Conservation (phyloP, 2,329 filamentous ascomycete species). For the Fusarium dimerum region DNA sequence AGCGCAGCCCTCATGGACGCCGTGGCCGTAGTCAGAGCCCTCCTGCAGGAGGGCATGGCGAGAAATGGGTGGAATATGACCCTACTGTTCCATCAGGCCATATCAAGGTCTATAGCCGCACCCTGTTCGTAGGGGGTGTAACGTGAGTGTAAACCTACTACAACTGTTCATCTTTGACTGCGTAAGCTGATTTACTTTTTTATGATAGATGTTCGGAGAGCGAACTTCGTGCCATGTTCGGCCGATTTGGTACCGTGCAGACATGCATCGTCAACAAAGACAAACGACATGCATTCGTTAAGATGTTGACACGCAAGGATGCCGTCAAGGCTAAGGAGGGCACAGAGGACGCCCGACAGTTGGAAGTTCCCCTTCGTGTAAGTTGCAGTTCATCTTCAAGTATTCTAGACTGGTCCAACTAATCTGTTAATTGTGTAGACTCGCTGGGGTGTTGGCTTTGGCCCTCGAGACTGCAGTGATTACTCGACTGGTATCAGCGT, state of each 20-base stretch:
- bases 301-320: conserved; percentile 90
- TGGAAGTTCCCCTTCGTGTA: conserved; percentile 73
- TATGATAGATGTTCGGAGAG: conserved; percentile 67
- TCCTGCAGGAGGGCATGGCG: conserved; percentile 35
- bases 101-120: conserved; percentile 93
- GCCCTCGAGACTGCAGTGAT: conserved; percentile 94
- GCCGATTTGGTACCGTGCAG: conserved; percentile 82
- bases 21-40: conserved; percentile 66
- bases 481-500: conserved; percentile 90
- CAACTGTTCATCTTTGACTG: background rate
- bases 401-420: conserved; percentile 16
- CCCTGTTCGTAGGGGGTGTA: conserved; percentile 94
- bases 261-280: conserved; percentile 98
- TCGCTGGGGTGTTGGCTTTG: conserved; percentile 96
- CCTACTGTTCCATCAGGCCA: conserved; percentile 68
- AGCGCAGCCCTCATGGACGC: conserved; percentile 78
- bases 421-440: conserved; percentile 56
- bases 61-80: conserved; percentile 82
- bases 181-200: conserved; percentile 29
- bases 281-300: conserved; percentile 97
- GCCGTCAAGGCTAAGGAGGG: conserved; percentile 81
- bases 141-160: conserved; percentile 59
- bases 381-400: conserved; percentile 34
- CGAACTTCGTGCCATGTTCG: conserved; percentile 80
- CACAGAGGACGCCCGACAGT: conserved; percentile 78